phyloP scores from a whole-genome alignment of 768 basidiomycete genomes.

The Saitozyma sp. region DNA sequence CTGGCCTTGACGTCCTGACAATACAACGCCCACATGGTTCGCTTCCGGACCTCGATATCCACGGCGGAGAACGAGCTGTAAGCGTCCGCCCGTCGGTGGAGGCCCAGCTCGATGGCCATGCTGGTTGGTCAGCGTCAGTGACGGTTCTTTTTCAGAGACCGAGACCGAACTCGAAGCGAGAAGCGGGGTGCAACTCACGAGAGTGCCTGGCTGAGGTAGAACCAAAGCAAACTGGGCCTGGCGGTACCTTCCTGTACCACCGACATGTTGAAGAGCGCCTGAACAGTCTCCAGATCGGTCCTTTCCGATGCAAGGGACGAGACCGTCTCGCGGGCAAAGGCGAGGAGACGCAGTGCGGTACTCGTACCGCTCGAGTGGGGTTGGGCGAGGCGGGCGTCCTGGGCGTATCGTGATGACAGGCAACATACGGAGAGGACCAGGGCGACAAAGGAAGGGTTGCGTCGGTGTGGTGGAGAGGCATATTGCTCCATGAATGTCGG shows the following conservation, averaged over 20 bases:
- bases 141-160: too few species aligned
- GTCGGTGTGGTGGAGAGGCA: slow-evolving; percentile 1
- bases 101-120: slow-evolving; percentile 24
- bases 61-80: slow-evolving; percentile 20
- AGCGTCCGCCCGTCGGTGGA: slow-evolving; percentile 24
- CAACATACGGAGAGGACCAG: slow-evolving; percentile 24
- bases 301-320: slow-evolving; percentile 9
- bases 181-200: slow-evolving; percentile 10
- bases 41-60: slow-evolving; percentile 26
- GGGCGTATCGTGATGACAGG: slow-evolving; percentile 20
- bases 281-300: slow-evolving; percentile 21
- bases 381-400: slow-evolving; percentile 11
- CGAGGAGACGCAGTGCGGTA: background rate
- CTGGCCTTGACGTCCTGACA: slow-evolving; percentile 24
- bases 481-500: slow-evolving; percentile 24
- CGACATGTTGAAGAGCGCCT: slow-evolving; percentile 22
- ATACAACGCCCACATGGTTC: slow-evolving; percentile 32
- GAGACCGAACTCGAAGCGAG: too few species aligned
- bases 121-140: slow-evolving; percentile 10
- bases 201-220: slow-evolving; percentile 21
- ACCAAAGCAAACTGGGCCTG: slow-evolving; percentile 16
- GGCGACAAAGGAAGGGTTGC: slow-evolving; percentile 23
- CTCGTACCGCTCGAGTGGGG: slow-evolving; percentile 2
- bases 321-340: slow-evolving; percentile 12
- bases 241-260: slow-evolving; percentile 26